A percentile compares a stretch with the other conserved stretches of the same genome.
phyloP scores from a whole-genome alignment of 139 green algal genomes.

The Chlorella vulgaris region DNA sequence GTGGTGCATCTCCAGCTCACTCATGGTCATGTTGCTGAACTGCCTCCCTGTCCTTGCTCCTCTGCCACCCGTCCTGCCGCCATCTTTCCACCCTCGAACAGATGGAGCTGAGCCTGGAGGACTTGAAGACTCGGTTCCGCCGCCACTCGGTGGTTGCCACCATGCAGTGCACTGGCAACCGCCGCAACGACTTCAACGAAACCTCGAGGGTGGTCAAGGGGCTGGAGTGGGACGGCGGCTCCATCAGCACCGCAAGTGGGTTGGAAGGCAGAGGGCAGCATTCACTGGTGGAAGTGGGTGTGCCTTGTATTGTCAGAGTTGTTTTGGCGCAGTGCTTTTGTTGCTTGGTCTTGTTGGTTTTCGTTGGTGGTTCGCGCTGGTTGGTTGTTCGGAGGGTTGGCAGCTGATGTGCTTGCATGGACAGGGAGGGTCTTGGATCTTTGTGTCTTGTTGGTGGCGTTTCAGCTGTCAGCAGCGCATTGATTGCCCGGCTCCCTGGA shows the following conservation, averaged over 20 bases:
- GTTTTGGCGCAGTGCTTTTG: neutral
- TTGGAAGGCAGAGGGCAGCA: neutral
- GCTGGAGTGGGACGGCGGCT: constrained; percentile 75
- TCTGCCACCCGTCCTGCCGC: too few relatives aligned
- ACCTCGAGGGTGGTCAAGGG: constrained; percentile 63
- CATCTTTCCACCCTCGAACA: neutral
- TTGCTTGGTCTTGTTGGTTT: neutral
- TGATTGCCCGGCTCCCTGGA: too few relatives aligned
- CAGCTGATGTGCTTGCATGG: too few relatives aligned
- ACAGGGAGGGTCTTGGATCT: too few relatives aligned
- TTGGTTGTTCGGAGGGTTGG: neutral
- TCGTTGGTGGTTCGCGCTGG: neutral
- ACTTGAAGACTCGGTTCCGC: constrained; percentile 78
- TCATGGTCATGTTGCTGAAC: neutral
- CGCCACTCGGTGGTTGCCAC: constrained; percentile 75
- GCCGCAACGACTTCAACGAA: constrained; percentile 72
- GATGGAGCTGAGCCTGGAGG: constrained; percentile 65
- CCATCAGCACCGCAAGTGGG: constrained; percentile 69
- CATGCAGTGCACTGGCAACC: constrained; percentile 89
- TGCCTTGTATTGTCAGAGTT: too few relatives aligned
- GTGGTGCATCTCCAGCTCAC: too few relatives aligned
- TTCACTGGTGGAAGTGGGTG: too few relatives aligned
- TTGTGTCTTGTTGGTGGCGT: too few relatives aligned
- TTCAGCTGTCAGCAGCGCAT: too few relatives aligned
- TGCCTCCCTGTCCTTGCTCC: neutral